Conservation (phyloP, 352 stramenopile species). For the Globisporangium barbulae region DNA sequence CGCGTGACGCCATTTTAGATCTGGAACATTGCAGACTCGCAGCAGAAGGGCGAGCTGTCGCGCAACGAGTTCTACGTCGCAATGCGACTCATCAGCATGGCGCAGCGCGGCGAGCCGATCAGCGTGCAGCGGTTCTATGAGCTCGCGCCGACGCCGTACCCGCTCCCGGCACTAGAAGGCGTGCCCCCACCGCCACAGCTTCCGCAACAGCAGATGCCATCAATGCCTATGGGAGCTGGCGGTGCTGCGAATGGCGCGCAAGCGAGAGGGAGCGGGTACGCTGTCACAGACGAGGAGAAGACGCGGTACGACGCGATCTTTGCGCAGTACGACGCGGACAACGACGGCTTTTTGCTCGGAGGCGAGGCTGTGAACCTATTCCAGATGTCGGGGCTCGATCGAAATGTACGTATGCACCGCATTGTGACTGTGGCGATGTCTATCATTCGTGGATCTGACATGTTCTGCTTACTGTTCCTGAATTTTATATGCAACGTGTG, state of each 20-base stretch:
- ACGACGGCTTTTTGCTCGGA: constrained; percentile 90
- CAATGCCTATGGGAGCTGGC: constrained; percentile 4
- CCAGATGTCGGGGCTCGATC: constrained; percentile 90
- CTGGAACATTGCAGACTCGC: constrained; percentile 74
- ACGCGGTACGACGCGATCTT: constrained; percentile 91
- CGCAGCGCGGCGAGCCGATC: constrained; percentile 67
- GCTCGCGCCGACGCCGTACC: constrained; percentile 47
- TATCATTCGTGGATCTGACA: neutral
- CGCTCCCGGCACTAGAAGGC: constrained; percentile 63
- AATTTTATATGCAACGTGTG: neutral
- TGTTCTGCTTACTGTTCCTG: constrained; percentile 4
- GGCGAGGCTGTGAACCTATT: constrained; percentile 90
- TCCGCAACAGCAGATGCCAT: constrained; percentile 5
- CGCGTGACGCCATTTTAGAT: constrained; percentile 33
- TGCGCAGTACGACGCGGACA: constrained; percentile 88
- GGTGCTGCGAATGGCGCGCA: neutral
- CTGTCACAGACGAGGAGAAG: constrained; percentile 87
- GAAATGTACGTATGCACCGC: constrained; percentile 42
- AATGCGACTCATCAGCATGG: constrained; percentile 85
- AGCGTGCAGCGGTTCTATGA: constrained; percentile 70
- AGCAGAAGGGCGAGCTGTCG: constrained; percentile 70
- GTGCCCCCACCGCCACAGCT: constrained; percentile 37
- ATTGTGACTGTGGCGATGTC: neutral
- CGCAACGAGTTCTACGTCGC: constrained; percentile 84
- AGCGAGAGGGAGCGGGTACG: constrained; percentile 43